Percentiles rank a stretch among this genome's conserved stretches.
Conservation (phyloP, 2,329 filamentous ascomycete genomes). For the Colletotrichum limetticola region DNA sequence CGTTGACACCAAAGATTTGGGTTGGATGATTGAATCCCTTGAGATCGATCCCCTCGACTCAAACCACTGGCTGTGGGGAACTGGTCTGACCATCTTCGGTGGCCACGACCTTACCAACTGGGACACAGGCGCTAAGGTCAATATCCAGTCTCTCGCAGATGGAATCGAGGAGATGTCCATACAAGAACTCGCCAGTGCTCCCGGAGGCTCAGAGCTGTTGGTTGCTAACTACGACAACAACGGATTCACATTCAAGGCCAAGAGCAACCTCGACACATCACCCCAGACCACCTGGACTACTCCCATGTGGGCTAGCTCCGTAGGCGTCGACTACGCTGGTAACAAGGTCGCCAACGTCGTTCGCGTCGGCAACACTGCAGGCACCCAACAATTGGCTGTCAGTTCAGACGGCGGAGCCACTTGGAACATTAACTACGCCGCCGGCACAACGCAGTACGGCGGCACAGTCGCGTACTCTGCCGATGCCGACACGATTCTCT, state of each 20-base stretch:
- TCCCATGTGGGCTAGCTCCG: slow-evolving; percentile 57
- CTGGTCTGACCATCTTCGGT: slow-evolving; percentile 64
- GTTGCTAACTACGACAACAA: slow-evolving; percentile 62
- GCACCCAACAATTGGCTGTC: slow-evolving; percentile 56
- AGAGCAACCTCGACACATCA: slow-evolving; percentile 50
- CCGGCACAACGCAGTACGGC: slow-evolving; percentile 53
- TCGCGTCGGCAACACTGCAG: slow-evolving; percentile 58
- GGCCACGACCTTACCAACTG: slow-evolving; percentile 65
- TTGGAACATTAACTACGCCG: slow-evolving; percentile 60
- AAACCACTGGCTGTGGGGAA: slow-evolving; percentile 70
- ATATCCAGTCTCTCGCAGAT: slow-evolving; percentile 61
- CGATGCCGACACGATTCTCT: slow-evolving; percentile 59
- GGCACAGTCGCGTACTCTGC: slow-evolving; percentile 63
- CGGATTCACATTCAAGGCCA: slow-evolving; percentile 59
- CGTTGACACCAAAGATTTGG: slow-evolving; percentile 59
- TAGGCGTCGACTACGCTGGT: slow-evolving; percentile 61
- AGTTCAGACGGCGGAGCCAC: slow-evolving; percentile 61
- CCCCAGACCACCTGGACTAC: slow-evolving; percentile 57
- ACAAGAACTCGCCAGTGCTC: slow-evolving; percentile 59
- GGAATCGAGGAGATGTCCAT: slow-evolving; percentile 67
- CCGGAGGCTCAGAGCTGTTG: slow-evolving; percentile 62
- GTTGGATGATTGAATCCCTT: slow-evolving; percentile 71
- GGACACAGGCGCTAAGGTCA: slow-evolving; percentile 54
- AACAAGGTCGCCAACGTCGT: slow-evolving; percentile 58
- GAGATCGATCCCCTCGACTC: slow-evolving; percentile 69